Evolutionary conservation across 2,329 filamentous ascomycete genomes (phyloP).

Genomic region (Phialophora expanda): DNA sequence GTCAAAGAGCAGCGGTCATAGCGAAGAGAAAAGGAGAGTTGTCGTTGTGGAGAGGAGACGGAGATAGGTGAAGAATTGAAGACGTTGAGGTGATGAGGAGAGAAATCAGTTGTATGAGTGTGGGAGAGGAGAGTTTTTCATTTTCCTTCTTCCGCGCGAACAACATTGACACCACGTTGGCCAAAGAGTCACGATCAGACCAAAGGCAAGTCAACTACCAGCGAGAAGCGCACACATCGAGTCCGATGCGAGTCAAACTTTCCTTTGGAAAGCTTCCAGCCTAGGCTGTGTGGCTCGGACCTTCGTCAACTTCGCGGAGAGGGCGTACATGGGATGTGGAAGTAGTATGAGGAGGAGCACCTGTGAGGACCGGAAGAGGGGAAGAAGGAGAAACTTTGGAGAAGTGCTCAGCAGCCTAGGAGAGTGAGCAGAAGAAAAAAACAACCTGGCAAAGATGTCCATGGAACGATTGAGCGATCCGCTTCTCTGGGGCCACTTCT

Average conservation of each 20-base stretch:
- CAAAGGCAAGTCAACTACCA: not conserved
- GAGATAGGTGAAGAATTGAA: constrained; percentile 14
- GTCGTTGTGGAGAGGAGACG: constrained; percentile 32
- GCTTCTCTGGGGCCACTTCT: not conserved
- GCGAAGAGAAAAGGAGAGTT: constrained; percentile 22
- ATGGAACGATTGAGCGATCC: constrained; percentile 15
- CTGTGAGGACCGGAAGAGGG: not conserved
- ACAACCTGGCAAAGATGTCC: constrained; percentile 25
- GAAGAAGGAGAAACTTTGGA: not conserved
- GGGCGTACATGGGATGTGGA: constrained; percentile 1
- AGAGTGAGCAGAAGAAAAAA: constrained; percentile 4
- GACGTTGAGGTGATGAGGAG: not conserved
- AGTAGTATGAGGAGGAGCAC: not conserved
- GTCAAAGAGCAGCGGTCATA: constrained; percentile 5
- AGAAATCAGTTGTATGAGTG: constrained; percentile 8
- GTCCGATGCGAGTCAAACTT: constrained; percentile 14
- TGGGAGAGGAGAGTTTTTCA: constrained; percentile 16
- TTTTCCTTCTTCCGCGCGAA: constrained; percentile 15
- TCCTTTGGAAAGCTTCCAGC: constrained; percentile 1
- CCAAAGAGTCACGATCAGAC: constrained; percentile 10
- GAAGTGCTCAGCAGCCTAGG: not conserved
- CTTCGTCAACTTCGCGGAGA: constrained; percentile 26
- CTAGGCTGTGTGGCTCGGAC: constrained; percentile 18
- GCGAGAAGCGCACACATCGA: constrained; percentile 9
- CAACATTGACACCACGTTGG: constrained; percentile 13